These are phyloP conservation scores for Daldinia caldariorum DNA, from an alignment of 495 filamentous ascomycete species.

Conservation along the genomic window DNA sequence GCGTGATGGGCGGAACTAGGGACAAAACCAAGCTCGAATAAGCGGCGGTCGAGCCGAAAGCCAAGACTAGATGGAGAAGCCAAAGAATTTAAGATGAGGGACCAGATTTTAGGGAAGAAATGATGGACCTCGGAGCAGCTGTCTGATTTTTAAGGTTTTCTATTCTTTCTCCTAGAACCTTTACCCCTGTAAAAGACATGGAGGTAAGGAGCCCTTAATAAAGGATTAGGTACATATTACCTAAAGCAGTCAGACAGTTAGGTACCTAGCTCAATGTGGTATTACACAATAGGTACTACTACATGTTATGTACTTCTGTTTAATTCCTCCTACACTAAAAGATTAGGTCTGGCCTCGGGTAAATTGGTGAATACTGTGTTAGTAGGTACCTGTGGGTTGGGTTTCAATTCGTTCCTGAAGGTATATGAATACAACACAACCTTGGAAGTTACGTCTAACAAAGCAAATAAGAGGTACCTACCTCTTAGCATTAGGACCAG, in stretches of 20 bases:
- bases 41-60: constrained; percentile 19
- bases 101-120: constrained; percentile 7
- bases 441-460: no score
- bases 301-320: not conserved
- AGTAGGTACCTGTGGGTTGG: no score
- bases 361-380: constrained; percentile 20
- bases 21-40: constrained; percentile 13
- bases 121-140: constrained; percentile 23
- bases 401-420: constrained; percentile 24
- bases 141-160: constrained; percentile 32
- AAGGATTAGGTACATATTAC: not conserved
- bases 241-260: no score
- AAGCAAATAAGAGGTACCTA: no score
- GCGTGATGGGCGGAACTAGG: constrained; percentile 25
- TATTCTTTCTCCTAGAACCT: not conserved
- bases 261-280: no score
- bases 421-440: not conserved
- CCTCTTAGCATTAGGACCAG: no score
- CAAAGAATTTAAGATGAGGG: constrained; percentile 12
- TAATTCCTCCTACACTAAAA: constrained; percentile 28
- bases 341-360: constrained; percentile 23
- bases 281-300: no score
- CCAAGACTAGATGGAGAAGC: constrained; percentile 18
- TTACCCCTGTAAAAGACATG: constrained; percentile 4
- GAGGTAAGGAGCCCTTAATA: no score